phyloP scores from a whole-genome alignment of 129 eudicot genomes.

The Tanacetum coccineum region DNA sequence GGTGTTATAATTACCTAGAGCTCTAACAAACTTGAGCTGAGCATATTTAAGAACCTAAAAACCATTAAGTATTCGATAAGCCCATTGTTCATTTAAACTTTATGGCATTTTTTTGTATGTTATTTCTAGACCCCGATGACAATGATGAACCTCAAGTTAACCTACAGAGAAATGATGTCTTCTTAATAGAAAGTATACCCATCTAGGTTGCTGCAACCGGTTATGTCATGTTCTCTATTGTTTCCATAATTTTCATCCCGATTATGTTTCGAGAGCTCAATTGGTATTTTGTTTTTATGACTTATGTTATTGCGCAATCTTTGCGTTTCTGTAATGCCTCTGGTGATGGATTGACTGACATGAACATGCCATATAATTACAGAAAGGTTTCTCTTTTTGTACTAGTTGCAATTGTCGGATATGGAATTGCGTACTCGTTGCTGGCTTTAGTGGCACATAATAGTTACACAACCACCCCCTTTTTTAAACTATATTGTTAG shows the following conservation, averaged over 20 bases:
- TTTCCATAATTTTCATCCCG: constrained; percentile 70
- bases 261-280: constrained; percentile 67
- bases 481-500: too few relatives aligned
- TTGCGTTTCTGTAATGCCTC: constrained; percentile 86
- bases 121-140: constrained; percentile 39
- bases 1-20: too few relatives aligned
- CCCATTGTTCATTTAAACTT: neutral
- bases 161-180: constrained; percentile 61
- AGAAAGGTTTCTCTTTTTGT: constrained; percentile 87
- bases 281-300: constrained; percentile 73
- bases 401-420: constrained; percentile 62
- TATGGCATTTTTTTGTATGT: constrained; percentile 9
- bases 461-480: too few relatives aligned
- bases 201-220: constrained; percentile 70
- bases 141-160: constrained; percentile 34
- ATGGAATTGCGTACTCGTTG: constrained; percentile 65
- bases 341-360: constrained; percentile 88
- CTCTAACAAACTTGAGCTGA: too few relatives aligned
- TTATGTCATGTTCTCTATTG: constrained; percentile 50
- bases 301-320: constrained; percentile 69
- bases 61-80: constrained; percentile 30
- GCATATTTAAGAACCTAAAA: constrained; percentile 35
- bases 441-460: constrained; percentile 85
- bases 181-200: constrained; percentile 68
- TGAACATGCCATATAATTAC: constrained; percentile 92